phyloP scores from a whole-genome alignment of 495 filamentous ascomycete species.

The Lepraria neglecta region DNA sequence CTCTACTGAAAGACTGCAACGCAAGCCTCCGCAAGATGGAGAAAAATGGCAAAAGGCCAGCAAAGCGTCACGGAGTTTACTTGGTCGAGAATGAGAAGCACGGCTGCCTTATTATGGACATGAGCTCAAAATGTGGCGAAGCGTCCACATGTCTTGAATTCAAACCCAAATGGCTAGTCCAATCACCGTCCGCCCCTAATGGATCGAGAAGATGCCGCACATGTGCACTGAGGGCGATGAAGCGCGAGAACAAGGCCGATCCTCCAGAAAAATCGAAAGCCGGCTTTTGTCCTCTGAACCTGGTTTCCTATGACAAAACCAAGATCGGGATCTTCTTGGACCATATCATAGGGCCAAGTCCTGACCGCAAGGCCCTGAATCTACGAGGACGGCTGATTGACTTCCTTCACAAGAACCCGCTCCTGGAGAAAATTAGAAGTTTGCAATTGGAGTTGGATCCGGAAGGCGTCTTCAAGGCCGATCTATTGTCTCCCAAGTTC shows the following conservation, averaged over 20 bases:
- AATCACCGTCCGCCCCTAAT: conserved; percentile 69
- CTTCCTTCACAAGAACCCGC: conserved; percentile 28
- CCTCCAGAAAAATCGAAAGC: conserved; percentile 8
- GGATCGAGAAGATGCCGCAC: conserved; percentile 69
- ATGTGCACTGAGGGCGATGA: conserved; percentile 68
- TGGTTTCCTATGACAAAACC: conserved; percentile 41
- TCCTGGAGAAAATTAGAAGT: conserved; percentile 40
- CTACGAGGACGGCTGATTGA: conserved; percentile 14
- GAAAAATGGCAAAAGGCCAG: conserved; percentile 33
- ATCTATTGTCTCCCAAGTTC: conserved; percentile 33
- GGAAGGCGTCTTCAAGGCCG: conserved; percentile 36
- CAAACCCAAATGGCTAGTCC: conserved; percentile 91
- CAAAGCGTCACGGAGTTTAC: conserved; percentile 49
- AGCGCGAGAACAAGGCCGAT: conserved; percentile 31
- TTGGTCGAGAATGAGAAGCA: conserved; percentile 52
- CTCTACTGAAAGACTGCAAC: conserved; percentile 47
- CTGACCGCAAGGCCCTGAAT: not conserved
- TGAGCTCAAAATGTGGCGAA: conserved; percentile 51
- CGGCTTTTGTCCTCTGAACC: conserved; percentile 52
- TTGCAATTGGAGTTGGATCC: conserved; percentile 48
- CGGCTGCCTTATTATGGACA: conserved; percentile 73
- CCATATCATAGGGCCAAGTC: conserved; percentile 25
- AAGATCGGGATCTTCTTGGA: conserved; percentile 35
- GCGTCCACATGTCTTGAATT: conserved; percentile 54
- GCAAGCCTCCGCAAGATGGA: conserved; percentile 40